Percentiles rank a stretch among this genome's conserved stretches.
phyloP scores from a whole-genome alignment of 768 basidiomycete genomes.

The Phaeotremella fagi region DNA sequence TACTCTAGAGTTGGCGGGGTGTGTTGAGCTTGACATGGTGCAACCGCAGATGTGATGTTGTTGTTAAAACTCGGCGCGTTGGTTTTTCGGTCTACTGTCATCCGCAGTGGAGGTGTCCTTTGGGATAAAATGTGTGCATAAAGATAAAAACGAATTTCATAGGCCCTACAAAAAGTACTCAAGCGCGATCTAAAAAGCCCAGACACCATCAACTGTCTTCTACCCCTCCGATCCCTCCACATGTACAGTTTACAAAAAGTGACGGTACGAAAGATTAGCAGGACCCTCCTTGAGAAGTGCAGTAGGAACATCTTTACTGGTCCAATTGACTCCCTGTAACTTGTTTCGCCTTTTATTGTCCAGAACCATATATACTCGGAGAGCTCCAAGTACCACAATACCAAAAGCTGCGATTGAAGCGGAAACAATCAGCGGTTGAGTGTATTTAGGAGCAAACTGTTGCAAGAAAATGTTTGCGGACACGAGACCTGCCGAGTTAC shows the following conservation, averaged over 20 bases:
- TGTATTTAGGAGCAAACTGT: slow-evolving; percentile 19
- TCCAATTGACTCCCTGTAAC: slow-evolving; percentile 22
- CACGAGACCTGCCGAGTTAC: slow-evolving; percentile 19
- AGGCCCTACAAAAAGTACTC: background rate
- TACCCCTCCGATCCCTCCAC: background rate
- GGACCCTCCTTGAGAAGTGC: slow-evolving; percentile 5
- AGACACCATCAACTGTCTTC: background rate
- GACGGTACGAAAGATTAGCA: slow-evolving; percentile 8
- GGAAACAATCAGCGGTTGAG: slow-evolving; percentile 17
- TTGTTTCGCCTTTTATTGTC: slow-evolving; percentile 14
- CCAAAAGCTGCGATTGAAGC: slow-evolving; percentile 14
- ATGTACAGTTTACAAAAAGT: slow-evolving; percentile 6
- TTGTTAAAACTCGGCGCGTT: too few relatives aligned
- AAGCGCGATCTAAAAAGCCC: background rate
- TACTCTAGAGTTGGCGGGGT: too few relatives aligned
- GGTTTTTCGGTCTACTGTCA: too few relatives aligned
- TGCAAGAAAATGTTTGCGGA: slow-evolving; percentile 25
- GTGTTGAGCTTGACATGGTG: too few relatives aligned
- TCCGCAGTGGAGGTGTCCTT: too few relatives aligned
- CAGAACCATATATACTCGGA: slow-evolving; percentile 7
- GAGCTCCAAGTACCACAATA: slow-evolving; percentile 4
- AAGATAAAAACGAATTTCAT: too few relatives aligned
- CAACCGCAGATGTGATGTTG: too few relatives aligned
- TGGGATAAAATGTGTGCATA: too few relatives aligned
- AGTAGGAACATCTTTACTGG: slow-evolving; percentile 14